Evolutionary conservation across 306 rosid species (phyloP), one percentile per base, ranked within the genome.

Genomic region (Delonix regia): DNA sequence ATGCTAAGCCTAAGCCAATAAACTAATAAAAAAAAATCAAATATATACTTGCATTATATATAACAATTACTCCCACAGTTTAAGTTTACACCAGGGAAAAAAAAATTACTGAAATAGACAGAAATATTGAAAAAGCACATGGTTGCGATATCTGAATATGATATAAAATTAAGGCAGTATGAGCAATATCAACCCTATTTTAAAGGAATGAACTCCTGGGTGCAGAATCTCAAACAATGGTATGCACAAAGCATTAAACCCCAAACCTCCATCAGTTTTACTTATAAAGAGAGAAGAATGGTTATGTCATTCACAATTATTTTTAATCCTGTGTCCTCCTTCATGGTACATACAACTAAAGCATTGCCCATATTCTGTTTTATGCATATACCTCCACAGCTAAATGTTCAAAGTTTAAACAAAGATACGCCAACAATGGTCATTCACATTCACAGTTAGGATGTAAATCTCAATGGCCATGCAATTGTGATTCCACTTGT

Each of bases 131-230:
- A 33, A 18, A 11, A 52, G 21, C 38, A 73, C 38, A 55, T 55
- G 38, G 24, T 21, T 36, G 76, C 36, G 51, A 22, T 9, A 18
- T 36, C 39, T 13, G 25, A 53, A 44, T 34, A 22, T 10, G 76
- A 34, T n/a, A 16, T 28, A 47, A 70, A 12, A 47, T 28, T 60
- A 27, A 33, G 52, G 24, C 15, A n/a, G 38, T 39, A 24, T 39
- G 25, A 56, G 67, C 53, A 73, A 56, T 19, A 24, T 38, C 67
- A 39, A 73, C 34, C 45, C 16, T 52, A 21, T 36, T 72, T 53
- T 47, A 52, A 36, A 21, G 9, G 65, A 52, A 72, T 72, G 51
- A 25, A 34, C 36, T 72, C 7, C 38, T 12, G 12, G 36, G 15
- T 33, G 45, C 22, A 53, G 21, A 72, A 39, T 10, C 71, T 65